Conservation (phyloP, 441 rosid species). For the Adansonia gregorii region DNA sequence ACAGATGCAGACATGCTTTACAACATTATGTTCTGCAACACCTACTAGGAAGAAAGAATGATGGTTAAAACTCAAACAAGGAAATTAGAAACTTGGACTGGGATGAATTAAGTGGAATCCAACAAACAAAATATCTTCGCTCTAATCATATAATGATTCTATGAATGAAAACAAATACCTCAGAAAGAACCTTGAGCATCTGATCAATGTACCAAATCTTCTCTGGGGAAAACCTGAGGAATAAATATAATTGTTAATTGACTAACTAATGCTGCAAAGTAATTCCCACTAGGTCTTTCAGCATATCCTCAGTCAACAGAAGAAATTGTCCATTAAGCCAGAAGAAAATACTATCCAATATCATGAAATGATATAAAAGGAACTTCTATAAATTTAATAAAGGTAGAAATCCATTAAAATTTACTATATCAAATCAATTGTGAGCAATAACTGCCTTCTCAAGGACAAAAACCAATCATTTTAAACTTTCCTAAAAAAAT, state of each 20-base stretch:
- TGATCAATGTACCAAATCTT: conserved; percentile 98
- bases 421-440: background rate
- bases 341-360: background rate
- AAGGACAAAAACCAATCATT: conserved; percentile 4
- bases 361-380: background rate
- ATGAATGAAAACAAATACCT: conserved; percentile 56
- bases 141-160: conserved; percentile 13
- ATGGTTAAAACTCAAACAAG: conserved; percentile 7
- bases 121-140: background rate
- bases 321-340: background rate
- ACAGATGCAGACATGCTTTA: background rate
- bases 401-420: background rate
- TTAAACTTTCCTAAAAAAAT: background rate
- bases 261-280: conserved; percentile 20
- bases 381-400: background rate
- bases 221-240: conserved; percentile 89
- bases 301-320: background rate
- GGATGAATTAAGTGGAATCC: background rate
- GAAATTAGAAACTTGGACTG: background rate
- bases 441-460: conserved; percentile 1
- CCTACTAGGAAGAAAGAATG: conserved; percentile 1
- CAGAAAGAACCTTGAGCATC: conserved; percentile 98
- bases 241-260: conserved; percentile 38
- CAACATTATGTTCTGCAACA: background rate
- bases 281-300: conserved; percentile 17